Evolutionary conservation across 306 rosid genomes (phyloP), one percentile per base, ranked within the genome.

Genomic region (Potentilla sterilis): DNA sequence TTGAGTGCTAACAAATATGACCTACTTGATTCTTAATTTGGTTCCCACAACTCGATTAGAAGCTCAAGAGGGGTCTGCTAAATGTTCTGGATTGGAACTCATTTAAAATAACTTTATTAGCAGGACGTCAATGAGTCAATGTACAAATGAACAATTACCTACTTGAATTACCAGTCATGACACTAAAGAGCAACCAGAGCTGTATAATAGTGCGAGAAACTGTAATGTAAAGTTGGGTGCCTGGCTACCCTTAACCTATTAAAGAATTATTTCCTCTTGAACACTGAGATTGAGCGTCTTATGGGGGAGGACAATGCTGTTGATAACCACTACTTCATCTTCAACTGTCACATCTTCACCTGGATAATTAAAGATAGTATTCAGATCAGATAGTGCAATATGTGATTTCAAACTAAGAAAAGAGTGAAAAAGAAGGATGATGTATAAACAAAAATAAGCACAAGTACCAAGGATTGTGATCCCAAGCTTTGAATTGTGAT

Each of bases 211-310:
- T 18, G 47, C 11, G 69, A 65, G 43, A 38, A 18, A 21, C 37
- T 2, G 6, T 5, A 61, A 28, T 5, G 67, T 16, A 61, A 14
- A 28, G 41, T 34, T 32, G 69, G 69, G 69, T 37, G 19, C 24
- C 24, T 35, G 5, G 44, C 24, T 35, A 12, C 46, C 69, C 13
- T 18, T 44, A 12, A 40, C 51, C 34, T 16, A 41, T 87, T 80
- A 95, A n/a, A 95, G 86, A 73, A 95, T 89, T 70, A 95, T 92
- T 83, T 95, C 99, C 65, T 92, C 99, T 79, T 89, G 97, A 77
- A 92, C 99, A 49, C 96, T 86, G 9, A 90, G 85, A 73, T 92
- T 95, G 85, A 95, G 89, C 35, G 97, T 90, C 83, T 95, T 95
- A 63, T 95, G 84, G 34, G 97, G 99, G 69, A 95, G 97, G 78